These are phyloP conservation scores for Hanseniaspora meyeri DNA, from an alignment of 805 yeast species.

Conservation along the genomic window DNA sequence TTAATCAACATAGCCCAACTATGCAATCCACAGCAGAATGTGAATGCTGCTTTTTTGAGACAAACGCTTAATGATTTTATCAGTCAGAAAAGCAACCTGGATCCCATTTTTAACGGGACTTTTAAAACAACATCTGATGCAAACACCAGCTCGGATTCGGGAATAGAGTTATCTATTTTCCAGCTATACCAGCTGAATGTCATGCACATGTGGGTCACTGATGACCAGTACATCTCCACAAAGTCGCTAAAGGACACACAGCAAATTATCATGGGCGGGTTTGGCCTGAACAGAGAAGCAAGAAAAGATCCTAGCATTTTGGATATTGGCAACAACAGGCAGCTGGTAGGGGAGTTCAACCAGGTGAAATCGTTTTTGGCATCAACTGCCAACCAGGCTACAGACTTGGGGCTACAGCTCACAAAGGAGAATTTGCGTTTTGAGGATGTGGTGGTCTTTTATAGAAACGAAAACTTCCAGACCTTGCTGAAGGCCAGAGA, in stretches of 20 bases:
- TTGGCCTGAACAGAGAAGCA: slow-evolving; percentile 26
- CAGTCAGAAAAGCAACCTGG: slow-evolving; percentile 30
- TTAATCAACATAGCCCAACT: slow-evolving; percentile 4
- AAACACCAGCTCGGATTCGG: slow-evolving; percentile 23
- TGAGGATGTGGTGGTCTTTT: slow-evolving; percentile 56
- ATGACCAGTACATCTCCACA: slow-evolving; percentile 21
- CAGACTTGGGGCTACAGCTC: slow-evolving; percentile 48
- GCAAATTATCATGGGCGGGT: slow-evolving; percentile 38
- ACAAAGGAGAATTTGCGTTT: slow-evolving; percentile 35
- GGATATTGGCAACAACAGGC: slow-evolving; percentile 19
- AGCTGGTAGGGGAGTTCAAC: slow-evolving; percentile 27
- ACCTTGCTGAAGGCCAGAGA: slow-evolving; percentile 46
- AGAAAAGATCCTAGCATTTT: slow-evolving; percentile 17
- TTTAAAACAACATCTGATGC: slow-evolving; percentile 31
- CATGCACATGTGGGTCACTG: slow-evolving; percentile 66
- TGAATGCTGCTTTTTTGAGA: slow-evolving; percentile 5
- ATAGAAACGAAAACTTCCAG: slow-evolving; percentile 80
- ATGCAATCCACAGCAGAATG: slow-evolving; percentile 5
- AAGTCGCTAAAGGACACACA: slow-evolving; percentile 51
- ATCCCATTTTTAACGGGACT: slow-evolving; percentile 55
- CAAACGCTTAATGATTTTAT: slow-evolving; percentile 25
- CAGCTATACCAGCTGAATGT: slow-evolving; percentile 45
- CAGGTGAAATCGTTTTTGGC: slow-evolving; percentile 40
- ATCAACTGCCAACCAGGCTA: slow-evolving; percentile 61
- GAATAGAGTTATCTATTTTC: slow-evolving; percentile 43